phyloP scores from a whole-genome alignment of 495 filamentous ascomycete species.

The Aspergillus ostianus region DNA sequence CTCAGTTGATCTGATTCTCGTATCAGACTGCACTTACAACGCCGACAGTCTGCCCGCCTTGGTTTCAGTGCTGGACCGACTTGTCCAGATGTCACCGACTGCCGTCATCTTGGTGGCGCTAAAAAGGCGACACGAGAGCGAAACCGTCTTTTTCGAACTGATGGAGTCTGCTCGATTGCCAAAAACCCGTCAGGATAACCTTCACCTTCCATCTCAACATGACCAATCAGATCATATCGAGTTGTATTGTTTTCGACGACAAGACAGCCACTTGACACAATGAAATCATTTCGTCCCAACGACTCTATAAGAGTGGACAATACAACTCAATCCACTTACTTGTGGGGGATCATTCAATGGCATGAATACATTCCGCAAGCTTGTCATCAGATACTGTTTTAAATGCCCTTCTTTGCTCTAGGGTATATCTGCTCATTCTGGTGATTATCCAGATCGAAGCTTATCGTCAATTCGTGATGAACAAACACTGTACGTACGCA shows the following conservation, averaged over 20 bases:
- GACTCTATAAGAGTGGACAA: not conserved
- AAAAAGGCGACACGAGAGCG: conserved; percentile 83
- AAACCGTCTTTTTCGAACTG: conserved; percentile 75
- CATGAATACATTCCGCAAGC: too few species aligned
- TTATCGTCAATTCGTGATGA: too few species aligned
- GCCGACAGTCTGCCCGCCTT: conserved; percentile 73
- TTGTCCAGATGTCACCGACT: conserved; percentile 51
- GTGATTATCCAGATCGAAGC: not conserved
- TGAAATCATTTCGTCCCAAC: not conserved
- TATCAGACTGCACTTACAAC: conserved; percentile 97
- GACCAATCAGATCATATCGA: conserved; percentile 59
- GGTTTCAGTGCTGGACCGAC: conserved; percentile 62
- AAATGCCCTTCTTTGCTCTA: too few species aligned
- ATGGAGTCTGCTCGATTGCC: conserved; percentile 60
- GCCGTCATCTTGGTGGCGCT: conserved; percentile 68
- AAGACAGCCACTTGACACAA: not conserved
- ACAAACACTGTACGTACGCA: not conserved
- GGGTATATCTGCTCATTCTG: not conserved
- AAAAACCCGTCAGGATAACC: conserved; percentile 41
- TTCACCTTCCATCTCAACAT: conserved; percentile 59
- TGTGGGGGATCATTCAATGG: too few species aligned
- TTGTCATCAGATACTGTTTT: too few species aligned
- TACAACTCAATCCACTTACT: too few species aligned
- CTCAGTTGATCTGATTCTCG: conserved; percentile 68
- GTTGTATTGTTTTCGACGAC: conserved; percentile 49